Evolutionary conservation across 371 early-diverging fungal species (phyloP).

Genomic region (Mucor circinelloides): DNA sequence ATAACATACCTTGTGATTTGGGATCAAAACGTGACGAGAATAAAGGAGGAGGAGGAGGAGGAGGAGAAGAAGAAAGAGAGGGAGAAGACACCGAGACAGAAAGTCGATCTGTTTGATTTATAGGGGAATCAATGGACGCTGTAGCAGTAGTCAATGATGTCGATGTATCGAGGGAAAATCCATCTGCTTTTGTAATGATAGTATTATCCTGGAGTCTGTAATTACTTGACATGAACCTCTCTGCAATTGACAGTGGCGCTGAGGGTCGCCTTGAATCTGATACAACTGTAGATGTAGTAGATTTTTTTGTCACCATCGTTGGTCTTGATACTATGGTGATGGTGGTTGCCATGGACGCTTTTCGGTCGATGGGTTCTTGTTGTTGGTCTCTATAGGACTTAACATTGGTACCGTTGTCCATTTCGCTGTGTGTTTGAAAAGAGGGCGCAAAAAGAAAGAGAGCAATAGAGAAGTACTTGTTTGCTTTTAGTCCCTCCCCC

Average conservation of each 20-base stretch:
- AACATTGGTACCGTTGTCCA: not conserved
- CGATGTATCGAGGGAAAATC: too few relatives aligned
- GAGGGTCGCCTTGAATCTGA: not conserved
- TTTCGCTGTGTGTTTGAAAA: not conserved
- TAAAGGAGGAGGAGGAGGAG: not conserved
- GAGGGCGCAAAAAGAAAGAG: not conserved
- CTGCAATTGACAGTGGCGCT: constrained; percentile 10
- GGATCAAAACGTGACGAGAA: not conserved
- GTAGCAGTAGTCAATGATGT: too few relatives aligned
- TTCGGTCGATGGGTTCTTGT: not conserved
- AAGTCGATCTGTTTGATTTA: not conserved
- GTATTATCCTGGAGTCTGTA: not conserved
- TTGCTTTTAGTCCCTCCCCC: not conserved
- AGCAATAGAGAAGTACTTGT: not conserved
- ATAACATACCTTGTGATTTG: not conserved
- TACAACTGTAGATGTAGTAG: not conserved
- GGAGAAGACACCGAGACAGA: not conserved
- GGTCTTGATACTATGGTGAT: not conserved
- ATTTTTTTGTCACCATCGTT: not conserved
- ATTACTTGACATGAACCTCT: constrained; percentile 12
- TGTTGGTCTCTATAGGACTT: not conserved
- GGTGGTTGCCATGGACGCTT: not conserved
- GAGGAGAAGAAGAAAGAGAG: not conserved
- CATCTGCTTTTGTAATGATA: not conserved
- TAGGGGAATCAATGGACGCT: not conserved